phyloP scores from a whole-genome alignment of 2,329 filamentous ascomycete species.

The Aaosphaeria arxii region DNA sequence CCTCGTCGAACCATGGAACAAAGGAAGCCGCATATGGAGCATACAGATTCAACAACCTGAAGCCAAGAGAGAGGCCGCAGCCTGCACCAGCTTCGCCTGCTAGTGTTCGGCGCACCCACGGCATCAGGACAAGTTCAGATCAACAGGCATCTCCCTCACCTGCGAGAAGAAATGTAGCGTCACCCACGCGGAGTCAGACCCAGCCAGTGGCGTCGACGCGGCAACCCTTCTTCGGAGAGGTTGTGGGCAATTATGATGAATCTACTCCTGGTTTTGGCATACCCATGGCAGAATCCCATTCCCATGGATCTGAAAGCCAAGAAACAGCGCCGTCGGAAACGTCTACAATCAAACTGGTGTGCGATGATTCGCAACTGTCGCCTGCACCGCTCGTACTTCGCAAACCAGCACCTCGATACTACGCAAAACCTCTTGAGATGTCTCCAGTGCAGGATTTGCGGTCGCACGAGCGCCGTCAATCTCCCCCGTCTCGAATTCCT shows the following conservation, averaged over 20 bases:
- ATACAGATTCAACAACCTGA: constrained; percentile 36
- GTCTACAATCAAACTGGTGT: constrained; percentile 4
- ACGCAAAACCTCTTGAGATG: constrained; percentile 3
- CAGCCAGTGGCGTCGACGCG: constrained; percentile 15
- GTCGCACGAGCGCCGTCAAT: constrained; percentile 10
- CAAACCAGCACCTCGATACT: neutral
- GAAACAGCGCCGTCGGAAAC: constrained; percentile 8
- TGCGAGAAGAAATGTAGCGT: constrained; percentile 20
- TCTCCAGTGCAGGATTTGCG: no score
- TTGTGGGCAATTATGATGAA: constrained; percentile 29
- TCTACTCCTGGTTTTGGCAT: constrained; percentile 33
- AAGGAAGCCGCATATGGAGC: constrained; percentile 31
- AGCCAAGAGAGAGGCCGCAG: constrained; percentile 33
- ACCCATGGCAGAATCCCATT: constrained; percentile 16
- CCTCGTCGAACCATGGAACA: constrained; percentile 14
- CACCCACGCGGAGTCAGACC: constrained; percentile 18
- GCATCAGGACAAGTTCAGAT: constrained; percentile 22
- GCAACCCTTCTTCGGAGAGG: constrained; percentile 36
- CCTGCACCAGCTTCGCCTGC: constrained; percentile 28
- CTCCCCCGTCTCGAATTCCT: constrained; percentile 33
- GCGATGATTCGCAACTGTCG: constrained; percentile 10
- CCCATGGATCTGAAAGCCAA: constrained; percentile 4
- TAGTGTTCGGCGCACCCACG: constrained; percentile 21
- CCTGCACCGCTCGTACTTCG: constrained; percentile 5
- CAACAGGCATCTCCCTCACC: constrained; percentile 18